Percentiles rank a stretch among this genome's conserved stretches.
These are phyloP conservation scores for Candida hungchunana DNA, from an alignment of 805 yeast species.

Conservation along the genomic window DNA sequence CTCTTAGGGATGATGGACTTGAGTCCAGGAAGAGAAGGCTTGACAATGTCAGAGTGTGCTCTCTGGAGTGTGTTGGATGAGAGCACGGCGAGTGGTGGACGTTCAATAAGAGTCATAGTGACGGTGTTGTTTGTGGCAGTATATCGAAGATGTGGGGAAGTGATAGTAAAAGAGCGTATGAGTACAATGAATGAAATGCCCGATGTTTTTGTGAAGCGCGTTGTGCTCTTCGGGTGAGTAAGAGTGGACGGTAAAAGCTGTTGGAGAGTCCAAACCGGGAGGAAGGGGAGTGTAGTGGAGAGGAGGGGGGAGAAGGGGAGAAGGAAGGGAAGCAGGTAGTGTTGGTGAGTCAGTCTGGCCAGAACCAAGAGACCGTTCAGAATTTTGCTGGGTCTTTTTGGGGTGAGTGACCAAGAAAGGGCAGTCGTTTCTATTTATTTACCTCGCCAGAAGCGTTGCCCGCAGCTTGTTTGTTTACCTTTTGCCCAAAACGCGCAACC, in stretches of 20 bases:
- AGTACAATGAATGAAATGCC: no score
- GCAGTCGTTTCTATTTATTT: conserved; percentile 4
- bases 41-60: conserved; percentile 11
- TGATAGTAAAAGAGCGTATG: no score
- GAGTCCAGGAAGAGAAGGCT: conserved; percentile 13
- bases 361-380: no score
- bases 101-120: conserved; percentile 20
- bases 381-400: no score
- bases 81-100: conserved; percentile 19
- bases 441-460: conserved; percentile 1
- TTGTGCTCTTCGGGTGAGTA: conserved; percentile 3
- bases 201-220: no score
- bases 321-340: no score
- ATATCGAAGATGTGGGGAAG: no score
- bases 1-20: conserved; percentile 5
- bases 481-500: conserved; percentile 24
- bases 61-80: conserved; percentile 18
- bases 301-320: not conserved
- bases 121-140: not conserved
- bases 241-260: not conserved
- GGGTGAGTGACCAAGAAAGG: no score
- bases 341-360: no score
- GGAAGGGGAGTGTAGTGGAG: no score
- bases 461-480: conserved; percentile 17
- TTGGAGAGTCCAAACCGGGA: no score